Evolutionary conservation across 1,139 yeast genomes (phyloP).

Genomic region (Geotrichum klebahnii): DNA sequence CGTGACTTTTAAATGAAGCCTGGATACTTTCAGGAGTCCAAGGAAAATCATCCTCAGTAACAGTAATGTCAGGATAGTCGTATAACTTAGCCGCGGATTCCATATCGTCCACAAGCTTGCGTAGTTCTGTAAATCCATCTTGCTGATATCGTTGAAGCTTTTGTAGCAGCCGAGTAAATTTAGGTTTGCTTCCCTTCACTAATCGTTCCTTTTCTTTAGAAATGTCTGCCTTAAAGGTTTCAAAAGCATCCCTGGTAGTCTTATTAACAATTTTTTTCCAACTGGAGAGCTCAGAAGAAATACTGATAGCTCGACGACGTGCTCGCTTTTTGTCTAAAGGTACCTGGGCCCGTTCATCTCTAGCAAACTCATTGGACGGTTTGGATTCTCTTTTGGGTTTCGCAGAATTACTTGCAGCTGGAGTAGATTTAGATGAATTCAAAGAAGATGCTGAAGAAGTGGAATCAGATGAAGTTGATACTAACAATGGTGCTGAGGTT

Average conservation of each 20-base stretch:
- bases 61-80: conserved; percentile 23
- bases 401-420: background rate
- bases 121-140: conserved; percentile 16
- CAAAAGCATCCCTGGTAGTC: conserved; percentile 35
- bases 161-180: conserved; percentile 31
- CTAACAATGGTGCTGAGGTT: background rate
- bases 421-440: background rate
- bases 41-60: conserved; percentile 22
- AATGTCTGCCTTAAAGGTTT: conserved; percentile 34
- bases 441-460: conserved; percentile 9
- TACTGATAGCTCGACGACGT: conserved; percentile 15
- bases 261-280: conserved; percentile 35
- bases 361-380: conserved; percentile 11
- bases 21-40: conserved; percentile 30
- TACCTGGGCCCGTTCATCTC: conserved; percentile 9
- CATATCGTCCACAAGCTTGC: conserved; percentile 23
- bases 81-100: conserved; percentile 24
- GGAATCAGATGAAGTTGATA: background rate
- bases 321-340: conserved; percentile 18
- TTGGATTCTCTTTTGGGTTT: background rate
- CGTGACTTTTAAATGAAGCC: conserved; percentile 31
- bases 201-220: conserved; percentile 32
- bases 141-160: conserved; percentile 27
- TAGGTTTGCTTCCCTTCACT: conserved; percentile 28
- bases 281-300: conserved; percentile 19